Conservation (phyloP, 2,329 filamentous ascomycete species). For the Calonectria pauciramosa region DNA sequence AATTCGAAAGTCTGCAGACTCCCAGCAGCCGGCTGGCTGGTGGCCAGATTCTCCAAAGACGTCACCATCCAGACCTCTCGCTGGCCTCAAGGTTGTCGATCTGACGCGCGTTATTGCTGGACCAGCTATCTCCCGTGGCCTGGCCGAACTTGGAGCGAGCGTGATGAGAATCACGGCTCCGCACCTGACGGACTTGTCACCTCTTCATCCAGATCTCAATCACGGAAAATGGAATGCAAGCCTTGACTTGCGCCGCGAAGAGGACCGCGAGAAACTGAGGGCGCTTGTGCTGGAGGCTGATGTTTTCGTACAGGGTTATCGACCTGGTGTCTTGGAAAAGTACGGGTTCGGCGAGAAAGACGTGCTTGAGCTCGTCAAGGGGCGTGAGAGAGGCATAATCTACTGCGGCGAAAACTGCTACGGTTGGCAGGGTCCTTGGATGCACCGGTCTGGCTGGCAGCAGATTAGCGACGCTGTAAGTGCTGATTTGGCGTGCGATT, state of each 20-base stretch:
- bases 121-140: slow-evolving; percentile 56
- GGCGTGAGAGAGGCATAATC: slow-evolving; percentile 42
- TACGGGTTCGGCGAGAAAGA: slow-evolving; percentile 58
- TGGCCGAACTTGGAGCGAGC: slow-evolving; percentile 62
- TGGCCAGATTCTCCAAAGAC: slow-evolving; percentile 54
- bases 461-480: slow-evolving; percentile 63
- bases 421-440: slow-evolving; percentile 64
- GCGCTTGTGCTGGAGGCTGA: slow-evolving; percentile 62
- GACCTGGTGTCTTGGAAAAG: slow-evolving; percentile 61
- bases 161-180: slow-evolving; percentile 59
- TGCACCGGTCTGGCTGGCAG: slow-evolving; percentile 64
- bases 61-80: slow-evolving; percentile 55
- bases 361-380: slow-evolving; percentile 41
- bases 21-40: slow-evolving; percentile 52
- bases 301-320: slow-evolving; percentile 64
- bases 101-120: slow-evolving; percentile 63
- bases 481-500: background rate
- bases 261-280: slow-evolving; percentile 30
- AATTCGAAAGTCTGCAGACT: background rate
- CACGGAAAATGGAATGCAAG: slow-evolving; percentile 64
- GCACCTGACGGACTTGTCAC: slow-evolving; percentile 55
- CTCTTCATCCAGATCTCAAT: slow-evolving; percentile 60
- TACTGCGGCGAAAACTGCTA: slow-evolving; percentile 67
- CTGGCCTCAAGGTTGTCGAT: slow-evolving; percentile 63
- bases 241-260: slow-evolving; percentile 54